Base-by-base conservation (phyloP, 108 stramenopile genomes). In the Cyclostephanos tholiformis region DNA sequence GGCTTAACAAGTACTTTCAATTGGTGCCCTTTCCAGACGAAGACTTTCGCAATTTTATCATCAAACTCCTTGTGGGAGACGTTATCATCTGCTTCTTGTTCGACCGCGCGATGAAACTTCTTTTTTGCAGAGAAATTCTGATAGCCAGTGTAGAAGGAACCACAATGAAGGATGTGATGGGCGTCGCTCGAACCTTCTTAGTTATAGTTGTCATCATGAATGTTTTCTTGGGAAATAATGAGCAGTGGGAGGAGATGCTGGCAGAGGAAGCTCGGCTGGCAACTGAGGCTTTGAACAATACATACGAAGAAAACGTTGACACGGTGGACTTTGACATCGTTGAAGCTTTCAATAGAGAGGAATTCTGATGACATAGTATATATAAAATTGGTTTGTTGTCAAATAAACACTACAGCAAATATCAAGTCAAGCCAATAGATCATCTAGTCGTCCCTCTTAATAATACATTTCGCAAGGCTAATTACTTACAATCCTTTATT, bases 1-100 rank as follows among this genome's bases (percentile, higher is more conserved):
- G 92, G 30, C 84, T 98, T 64, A 99, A 99, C 88, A 94, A 96
- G 59, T 96, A 95, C 71, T 90, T 99, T 78, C 97, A 99, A 75
- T 82, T 99, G 23, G 97, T 96, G 12, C 95, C 99, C 4, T 99
- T 99, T 79, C 99, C 99, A 6, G 86, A 93, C 67, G 94, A 93
- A 41, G 71, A 62, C 23, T 98, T 98, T 85, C 77, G 99, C 26
- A 88, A 97, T 72, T 88, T 82, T 52, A 88, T 99, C 50, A 72
- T 99, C 19, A 82, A 71, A 25, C 69, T 97, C 44, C 85, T 99
- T 30, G 70, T 76, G 49, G 68, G 86, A 35, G 94, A 97, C 72
- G 86, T 99, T 11, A 57, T 75, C 30, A 78, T 90, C 4, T 88
- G 95, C 30, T 96, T 98, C 65, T 60, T 84, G 17, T 91, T 97